These are phyloP conservation scores for Populus deltoides DNA, from an alignment of 345 rosid species.

Conservation along the genomic window DNA sequence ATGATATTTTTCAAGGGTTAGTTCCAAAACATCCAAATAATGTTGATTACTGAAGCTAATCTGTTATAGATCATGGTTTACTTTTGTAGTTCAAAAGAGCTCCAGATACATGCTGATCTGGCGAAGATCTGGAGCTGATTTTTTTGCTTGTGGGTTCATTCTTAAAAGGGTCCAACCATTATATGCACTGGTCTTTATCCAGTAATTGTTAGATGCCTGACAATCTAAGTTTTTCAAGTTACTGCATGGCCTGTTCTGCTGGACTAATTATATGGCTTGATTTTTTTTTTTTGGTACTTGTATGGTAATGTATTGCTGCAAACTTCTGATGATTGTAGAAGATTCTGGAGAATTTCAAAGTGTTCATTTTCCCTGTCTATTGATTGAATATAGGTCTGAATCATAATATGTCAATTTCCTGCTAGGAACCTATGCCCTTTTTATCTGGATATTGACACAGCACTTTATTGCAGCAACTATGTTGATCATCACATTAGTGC, in stretches of 20 bases:
- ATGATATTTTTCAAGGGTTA: conserved; percentile 89
- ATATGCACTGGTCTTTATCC: not conserved
- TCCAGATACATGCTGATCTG: not conserved
- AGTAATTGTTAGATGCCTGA: not conserved
- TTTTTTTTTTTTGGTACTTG: not conserved
- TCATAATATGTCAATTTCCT: not conserved
- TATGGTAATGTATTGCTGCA: not conserved
- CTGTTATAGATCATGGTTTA: not conserved
- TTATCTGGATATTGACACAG: conserved; percentile 14
- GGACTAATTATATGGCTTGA: not conserved
- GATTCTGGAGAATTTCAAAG: not conserved
- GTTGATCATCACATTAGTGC: conserved; percentile 96
- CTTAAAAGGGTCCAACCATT: not conserved
- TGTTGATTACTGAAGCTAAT: not conserved
- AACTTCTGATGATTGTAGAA: not conserved
- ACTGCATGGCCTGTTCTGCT: not conserved
- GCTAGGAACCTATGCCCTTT: not conserved
- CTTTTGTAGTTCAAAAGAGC: not conserved
- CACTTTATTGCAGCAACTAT: conserved; percentile 62
- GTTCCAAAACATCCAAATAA: conserved; percentile 25
- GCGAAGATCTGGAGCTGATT: not conserved
- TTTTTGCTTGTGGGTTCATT: not conserved
- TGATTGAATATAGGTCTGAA: not conserved
- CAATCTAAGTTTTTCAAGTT: not conserved
- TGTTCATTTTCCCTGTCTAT: not conserved